Percentiles rank a stretch among this genome's conserved stretches.
These are phyloP conservation scores for Rhododendron henanense DNA, from an alignment of 148 eudicot species.

Conservation along the genomic window DNA sequence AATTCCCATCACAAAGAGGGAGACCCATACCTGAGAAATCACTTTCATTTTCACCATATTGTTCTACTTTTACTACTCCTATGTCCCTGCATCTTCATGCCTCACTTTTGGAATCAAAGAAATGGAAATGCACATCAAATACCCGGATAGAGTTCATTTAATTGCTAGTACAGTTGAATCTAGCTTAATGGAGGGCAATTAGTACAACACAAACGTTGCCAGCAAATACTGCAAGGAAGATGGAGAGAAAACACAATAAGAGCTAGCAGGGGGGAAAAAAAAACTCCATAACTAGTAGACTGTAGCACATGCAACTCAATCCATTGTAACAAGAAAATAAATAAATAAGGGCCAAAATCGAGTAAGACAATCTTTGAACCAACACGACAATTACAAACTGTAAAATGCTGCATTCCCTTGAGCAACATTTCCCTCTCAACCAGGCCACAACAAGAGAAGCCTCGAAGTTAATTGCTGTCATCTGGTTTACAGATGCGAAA, in stretches of 20 bases:
- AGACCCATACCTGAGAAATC: too few relatives aligned
- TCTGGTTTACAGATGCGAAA: neutral
- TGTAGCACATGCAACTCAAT: neutral
- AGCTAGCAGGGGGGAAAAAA: neutral
- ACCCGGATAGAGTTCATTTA: neutral
- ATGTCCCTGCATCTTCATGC: neutral
- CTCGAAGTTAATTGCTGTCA: neutral
- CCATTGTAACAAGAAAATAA: neutral
- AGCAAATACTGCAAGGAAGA: neutral
- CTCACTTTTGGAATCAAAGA: neutral
- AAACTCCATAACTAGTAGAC: neutral
- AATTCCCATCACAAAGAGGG: too few relatives aligned
- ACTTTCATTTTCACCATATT: too few relatives aligned
- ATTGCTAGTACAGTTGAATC: neutral
- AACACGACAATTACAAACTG: neutral
- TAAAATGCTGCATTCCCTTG: neutral
- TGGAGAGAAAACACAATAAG: neutral
- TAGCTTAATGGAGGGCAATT: neutral
- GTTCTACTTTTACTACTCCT: too few relatives aligned
- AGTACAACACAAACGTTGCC: neutral
- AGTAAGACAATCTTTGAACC: neutral
- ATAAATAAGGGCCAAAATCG: neutral
- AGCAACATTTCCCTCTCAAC: neutral
- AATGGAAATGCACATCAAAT: neutral
- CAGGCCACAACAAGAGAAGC: neutral